phyloP scores from a whole-genome alignment of 495 filamentous ascomycete genomes.

The Jackrogersella minutella region DNA sequence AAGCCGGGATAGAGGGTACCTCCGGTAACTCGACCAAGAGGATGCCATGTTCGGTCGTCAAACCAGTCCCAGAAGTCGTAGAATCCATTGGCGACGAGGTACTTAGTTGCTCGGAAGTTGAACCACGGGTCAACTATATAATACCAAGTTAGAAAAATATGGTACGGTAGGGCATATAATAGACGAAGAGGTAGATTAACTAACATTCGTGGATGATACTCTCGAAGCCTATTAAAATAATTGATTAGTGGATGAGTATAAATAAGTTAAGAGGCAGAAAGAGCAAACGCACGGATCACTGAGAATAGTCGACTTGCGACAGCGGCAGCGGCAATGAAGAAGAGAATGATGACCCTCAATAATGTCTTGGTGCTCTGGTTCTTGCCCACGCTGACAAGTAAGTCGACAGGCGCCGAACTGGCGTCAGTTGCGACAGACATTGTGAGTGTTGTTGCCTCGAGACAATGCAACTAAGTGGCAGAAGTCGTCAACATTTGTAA shows the following conservation, averaged over 20 bases:
- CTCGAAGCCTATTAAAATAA: constrained; percentile 78
- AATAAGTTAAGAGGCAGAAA: constrained; percentile 3
- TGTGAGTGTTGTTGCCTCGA: constrained; percentile 29
- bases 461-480: constrained; percentile 41
- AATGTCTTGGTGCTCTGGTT: constrained; percentile 80
- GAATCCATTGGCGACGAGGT: constrained; percentile 94
- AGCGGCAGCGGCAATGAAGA: constrained; percentile 89
- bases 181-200: constrained; percentile 48
- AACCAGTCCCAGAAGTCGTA: constrained; percentile 99
- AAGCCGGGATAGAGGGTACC: constrained; percentile 98
- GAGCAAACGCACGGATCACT: constrained; percentile 81
- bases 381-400: constrained; percentile 54
- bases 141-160: constrained; percentile 40
- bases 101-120: constrained; percentile 98
- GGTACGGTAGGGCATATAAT: neutral
- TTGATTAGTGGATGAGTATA: constrained; percentile 47
- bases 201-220: constrained; percentile 99
- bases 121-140: constrained; percentile 98
- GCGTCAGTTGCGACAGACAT: constrained; percentile 41
- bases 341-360: constrained; percentile 90
- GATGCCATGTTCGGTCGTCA: constrained; percentile 99
- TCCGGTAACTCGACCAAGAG: constrained; percentile 96
- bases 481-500: constrained; percentile 43
- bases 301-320: constrained; percentile 95
- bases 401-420: constrained; percentile 41